Evolutionary conservation across 208 protist genomes (phyloP), one percentile per base, ranked within the genome.

Genomic region (Trypanosoma grayi): DNA sequence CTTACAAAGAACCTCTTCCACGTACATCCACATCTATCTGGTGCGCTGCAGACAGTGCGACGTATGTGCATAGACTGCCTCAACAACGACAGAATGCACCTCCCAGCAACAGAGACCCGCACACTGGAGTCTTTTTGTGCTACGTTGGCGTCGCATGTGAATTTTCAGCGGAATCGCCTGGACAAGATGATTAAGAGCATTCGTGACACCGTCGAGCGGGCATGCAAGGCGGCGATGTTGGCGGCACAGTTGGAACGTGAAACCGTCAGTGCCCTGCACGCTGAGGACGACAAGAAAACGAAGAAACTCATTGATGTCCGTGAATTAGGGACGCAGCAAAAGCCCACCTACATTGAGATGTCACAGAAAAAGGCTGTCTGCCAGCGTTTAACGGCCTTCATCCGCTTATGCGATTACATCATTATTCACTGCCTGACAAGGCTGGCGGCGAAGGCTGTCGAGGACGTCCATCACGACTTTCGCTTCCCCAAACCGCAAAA

Each of bases 341-440:
- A 93, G 66, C 88, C 90, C 10, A 94, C 88, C 9, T 97, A 97
- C 67, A 96, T 96, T 75, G 93, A 97, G 65, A 75, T 93, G 63
- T 93, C 90, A 18, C 87, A 97, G 73, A 90, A 88, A 39, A 91
- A 92, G 69, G 83, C 87, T 1, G 89, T 86, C 24, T 98, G 94
- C 76, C 76, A 84, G 33, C 90, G 91, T 5, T 84, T 98, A 28
- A 94, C 91, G 4, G 81, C 87, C 57, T 98, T 98, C 70, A 97
- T 98, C 54, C 78, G 84, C 41, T 79, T 98, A 34, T 94, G 87
- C 58, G 97, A 98, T 75, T 98, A 97, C 77, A 79, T 98, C 34
- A 78, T 98, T 53, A 87, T 97, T 45, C 79, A 93, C 68, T 92
- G 88, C 56, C 56, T 98, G 16, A 95, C 91, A 2, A 57, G 63